A percentile compares a stretch with the other conserved stretches of the same genome.
These are phyloP conservation scores for Hermanozyma aechmeae DNA, from an alignment of 805 yeast genomes.

Conservation along the genomic window DNA sequence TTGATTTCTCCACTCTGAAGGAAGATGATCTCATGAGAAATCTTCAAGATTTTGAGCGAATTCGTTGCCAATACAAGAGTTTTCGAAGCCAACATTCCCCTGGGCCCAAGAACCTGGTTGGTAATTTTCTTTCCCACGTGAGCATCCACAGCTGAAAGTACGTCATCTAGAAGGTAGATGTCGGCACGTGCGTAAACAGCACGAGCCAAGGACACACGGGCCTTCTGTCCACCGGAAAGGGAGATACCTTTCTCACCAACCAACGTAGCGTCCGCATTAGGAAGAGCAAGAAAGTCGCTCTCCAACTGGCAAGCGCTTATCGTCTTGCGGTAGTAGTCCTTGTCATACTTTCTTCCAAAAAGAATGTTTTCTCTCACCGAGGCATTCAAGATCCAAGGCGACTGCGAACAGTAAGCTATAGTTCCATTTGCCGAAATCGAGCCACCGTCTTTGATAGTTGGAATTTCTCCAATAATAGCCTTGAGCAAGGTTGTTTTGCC, in stretches of 20 bases:
- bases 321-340: slow-evolving; percentile 30
- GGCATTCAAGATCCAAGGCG: slow-evolving; percentile 45
- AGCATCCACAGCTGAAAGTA: slow-evolving; percentile 65
- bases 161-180: slow-evolving; percentile 53
- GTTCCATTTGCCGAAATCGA: slow-evolving; percentile 24
- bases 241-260: slow-evolving; percentile 58
- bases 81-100: slow-evolving; percentile 37
- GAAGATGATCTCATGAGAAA: slow-evolving; percentile 54
- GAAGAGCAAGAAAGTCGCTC: slow-evolving; percentile 38
- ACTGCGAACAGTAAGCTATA: slow-evolving; percentile 55
- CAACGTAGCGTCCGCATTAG: slow-evolving; percentile 45
- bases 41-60: slow-evolving; percentile 42
- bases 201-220: slow-evolving; percentile 56
- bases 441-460: slow-evolving; percentile 3
- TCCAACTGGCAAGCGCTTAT: slow-evolving; percentile 40
- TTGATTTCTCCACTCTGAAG: slow-evolving; percentile 44
- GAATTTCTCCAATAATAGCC: slow-evolving; percentile 45
- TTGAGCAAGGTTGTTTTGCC: slow-evolving; percentile 56
- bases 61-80: slow-evolving; percentile 53
- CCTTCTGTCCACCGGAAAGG: slow-evolving; percentile 56
- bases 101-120: slow-evolving; percentile 34
- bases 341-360: slow-evolving; percentile 40
- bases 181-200: slow-evolving; percentile 59
- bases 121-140: slow-evolving; percentile 54
- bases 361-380: slow-evolving; percentile 41